Base-by-base conservation (phyloP, 2,329 filamentous ascomycete genomes). In the Phialocephala subalpina region DNA sequence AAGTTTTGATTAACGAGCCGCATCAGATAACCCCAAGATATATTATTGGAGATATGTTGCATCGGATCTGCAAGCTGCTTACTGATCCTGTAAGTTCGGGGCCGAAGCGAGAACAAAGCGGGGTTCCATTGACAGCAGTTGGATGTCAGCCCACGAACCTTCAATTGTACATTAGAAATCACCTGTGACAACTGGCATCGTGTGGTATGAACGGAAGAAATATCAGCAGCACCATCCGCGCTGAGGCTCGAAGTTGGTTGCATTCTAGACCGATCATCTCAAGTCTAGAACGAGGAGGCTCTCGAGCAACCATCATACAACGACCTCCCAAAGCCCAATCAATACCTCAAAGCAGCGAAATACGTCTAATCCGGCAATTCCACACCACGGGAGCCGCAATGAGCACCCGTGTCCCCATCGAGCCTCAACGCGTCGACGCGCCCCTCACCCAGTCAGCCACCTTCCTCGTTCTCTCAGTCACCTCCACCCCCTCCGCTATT, bases 401-500 rank as follows among this genome's bases (percentile, higher is more conserved):
- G 45, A 49, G 11, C 9, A 22, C 11, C 16, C 71, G 72, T 56
- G 73, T 73, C 35, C 75, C 78, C 16, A 79, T 81, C 58, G 77
- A 79, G 61, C 71, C 81, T 0, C 84, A 86, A 66, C 73, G 77
- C 1, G 80, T 86, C 60, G 82, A 83, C 59, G 83, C 82, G 2
- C 83, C 83, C 1, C 77, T 87, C n/a, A 86, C 83, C 2, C 74
- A 77, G 29, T 82, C 80, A 2, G 84, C 84, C 11, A 86, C 83
- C 3, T 87, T 88, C 72, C 81, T 87, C 29, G 80, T 87, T 52
- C 73, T 87, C 1, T 77, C 82, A 0, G 77, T 81, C 33, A 78
- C 73, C 5, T 68, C 79, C 18, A 70, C 67, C 1, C 73, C 77
- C 0, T 69, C 78, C 5, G 77, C 83, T 3, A 72, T 79, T 64